These are phyloP conservation scores for Colletotrichum liriopes DNA, from an alignment of 2,329 filamentous ascomycete species.

Conservation along the genomic window DNA sequence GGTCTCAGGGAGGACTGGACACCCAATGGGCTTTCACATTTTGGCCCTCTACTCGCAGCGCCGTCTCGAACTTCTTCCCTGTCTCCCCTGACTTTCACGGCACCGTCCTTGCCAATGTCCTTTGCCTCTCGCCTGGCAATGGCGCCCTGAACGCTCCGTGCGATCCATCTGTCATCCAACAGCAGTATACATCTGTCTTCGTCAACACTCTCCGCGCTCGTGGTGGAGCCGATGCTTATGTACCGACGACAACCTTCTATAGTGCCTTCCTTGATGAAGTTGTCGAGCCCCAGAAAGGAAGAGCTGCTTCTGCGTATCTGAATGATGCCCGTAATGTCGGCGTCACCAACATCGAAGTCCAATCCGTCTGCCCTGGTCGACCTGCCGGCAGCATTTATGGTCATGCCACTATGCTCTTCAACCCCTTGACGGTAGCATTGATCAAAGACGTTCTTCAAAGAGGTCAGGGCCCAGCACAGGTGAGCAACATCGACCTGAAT, in stretches of 20 bases:
- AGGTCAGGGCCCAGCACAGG: slow-evolving; percentile 11
- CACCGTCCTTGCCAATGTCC: slow-evolving; percentile 43
- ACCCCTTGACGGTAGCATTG: slow-evolving; percentile 53
- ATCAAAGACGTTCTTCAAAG: slow-evolving; percentile 51
- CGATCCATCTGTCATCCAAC: slow-evolving; percentile 62
- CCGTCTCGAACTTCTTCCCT: slow-evolving; percentile 65
- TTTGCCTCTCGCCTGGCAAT: slow-evolving; percentile 30
- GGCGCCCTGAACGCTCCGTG: slow-evolving; percentile 38
- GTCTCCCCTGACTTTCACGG: slow-evolving; percentile 66
- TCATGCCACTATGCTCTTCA: slow-evolving; percentile 65
- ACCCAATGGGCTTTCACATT: slow-evolving; percentile 73
- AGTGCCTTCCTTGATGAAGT: slow-evolving; percentile 65
- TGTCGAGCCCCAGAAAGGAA: slow-evolving; percentile 65
- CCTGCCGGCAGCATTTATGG: slow-evolving; percentile 63
- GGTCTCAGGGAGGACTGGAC: slow-evolving; percentile 70
- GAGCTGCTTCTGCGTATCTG: slow-evolving; percentile 62
- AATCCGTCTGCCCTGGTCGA: slow-evolving; percentile 57
- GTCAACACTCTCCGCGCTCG: slow-evolving; percentile 58
- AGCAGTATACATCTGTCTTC: slow-evolving; percentile 61
- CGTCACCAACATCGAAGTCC: slow-evolving; percentile 66
- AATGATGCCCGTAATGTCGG: slow-evolving; percentile 59
- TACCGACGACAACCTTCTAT: slow-evolving; percentile 70
- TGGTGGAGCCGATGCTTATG: slow-evolving; percentile 66
- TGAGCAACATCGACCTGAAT: slow-evolving; percentile 21
- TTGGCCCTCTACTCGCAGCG: slow-evolving; percentile 64